Evolutionary conservation across 2,329 filamentous ascomycete species (phyloP).

Genomic region (Decorospora gaudefroyi): DNA sequence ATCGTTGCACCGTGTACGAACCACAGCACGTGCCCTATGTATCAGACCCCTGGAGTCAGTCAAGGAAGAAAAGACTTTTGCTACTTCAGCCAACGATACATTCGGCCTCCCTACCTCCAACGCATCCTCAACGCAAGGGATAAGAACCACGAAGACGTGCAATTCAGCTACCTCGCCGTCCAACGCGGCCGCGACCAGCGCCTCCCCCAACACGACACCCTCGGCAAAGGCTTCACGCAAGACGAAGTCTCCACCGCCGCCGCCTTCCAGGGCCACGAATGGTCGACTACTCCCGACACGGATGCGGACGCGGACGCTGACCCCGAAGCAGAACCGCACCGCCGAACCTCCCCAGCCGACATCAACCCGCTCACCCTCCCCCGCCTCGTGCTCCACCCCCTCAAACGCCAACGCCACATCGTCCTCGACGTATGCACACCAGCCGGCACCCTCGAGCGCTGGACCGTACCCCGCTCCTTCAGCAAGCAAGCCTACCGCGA

Average conservation of each 20-base stretch:
- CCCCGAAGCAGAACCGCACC: constrained; percentile 25
- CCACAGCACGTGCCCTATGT: constrained; percentile 88
- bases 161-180: constrained; percentile 87
- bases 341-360: constrained; percentile 40
- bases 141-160: constrained; percentile 85
- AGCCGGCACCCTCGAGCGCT: constrained; percentile 82
- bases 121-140: constrained; percentile 69
- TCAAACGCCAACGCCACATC: constrained; percentile 88
- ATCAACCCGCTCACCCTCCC: constrained; percentile 69
- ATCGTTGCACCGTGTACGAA: constrained; percentile 77
- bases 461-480: constrained; percentile 85
- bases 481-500: constrained; percentile 85
- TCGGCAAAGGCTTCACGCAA: constrained; percentile 50
- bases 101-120: constrained; percentile 81
- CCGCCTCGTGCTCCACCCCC: constrained; percentile 73
- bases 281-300: constrained; percentile 23
- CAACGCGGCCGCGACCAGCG: constrained; percentile 72
- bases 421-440: constrained; percentile 91
- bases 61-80: constrained; percentile 85
- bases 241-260: constrained; percentile 62
- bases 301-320: constrained; percentile 19
- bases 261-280: constrained; percentile 73
- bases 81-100: constrained; percentile 86
- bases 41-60: constrained; percentile 69
- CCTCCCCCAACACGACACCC: constrained; percentile 37